phyloP scores from a whole-genome alignment of 1,139 yeast species.

The Pichia cactophila region DNA sequence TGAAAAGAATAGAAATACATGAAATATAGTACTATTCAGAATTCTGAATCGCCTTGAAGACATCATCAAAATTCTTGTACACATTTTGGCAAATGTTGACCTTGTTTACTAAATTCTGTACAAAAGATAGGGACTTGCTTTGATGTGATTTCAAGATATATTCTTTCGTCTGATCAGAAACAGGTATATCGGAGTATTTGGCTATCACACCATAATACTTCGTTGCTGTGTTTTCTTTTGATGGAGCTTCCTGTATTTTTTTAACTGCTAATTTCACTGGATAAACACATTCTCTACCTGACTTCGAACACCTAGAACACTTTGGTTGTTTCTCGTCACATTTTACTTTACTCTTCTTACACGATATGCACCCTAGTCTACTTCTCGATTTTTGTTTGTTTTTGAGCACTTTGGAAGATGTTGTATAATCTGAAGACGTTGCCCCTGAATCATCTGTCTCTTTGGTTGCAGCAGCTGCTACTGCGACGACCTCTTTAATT shows the following conservation, averaged over 20 bases:
- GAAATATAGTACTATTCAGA: neutral
- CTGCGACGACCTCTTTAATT: neutral
- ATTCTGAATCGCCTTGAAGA: neutral
- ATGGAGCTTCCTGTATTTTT: neutral
- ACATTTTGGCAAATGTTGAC: neutral
- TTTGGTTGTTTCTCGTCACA: slow-evolving; percentile 81
- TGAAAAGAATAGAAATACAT: neutral
- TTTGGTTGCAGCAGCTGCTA: neutral
- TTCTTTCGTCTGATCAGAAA: neutral
- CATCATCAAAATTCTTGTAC: neutral
- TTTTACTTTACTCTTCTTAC: slow-evolving; percentile 81
- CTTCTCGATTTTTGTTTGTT: slow-evolving; percentile 5
- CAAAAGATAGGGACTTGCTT: neutral
- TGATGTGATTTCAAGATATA: neutral
- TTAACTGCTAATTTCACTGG: slow-evolving; percentile 3
- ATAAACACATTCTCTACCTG: slow-evolving; percentile 13
- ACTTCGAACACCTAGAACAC: slow-evolving; percentile 14
- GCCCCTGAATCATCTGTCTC: neutral
- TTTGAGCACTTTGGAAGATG: neutral
- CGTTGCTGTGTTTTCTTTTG: neutral
- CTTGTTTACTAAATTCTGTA: neutral
- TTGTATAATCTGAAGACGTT: neutral
- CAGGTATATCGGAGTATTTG: neutral
- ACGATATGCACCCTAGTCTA: slow-evolving; percentile 65
- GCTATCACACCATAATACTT: neutral